Evolutionary conservation across 208 protist genomes (phyloP).

Genomic region (Leishmania aethiopica): DNA sequence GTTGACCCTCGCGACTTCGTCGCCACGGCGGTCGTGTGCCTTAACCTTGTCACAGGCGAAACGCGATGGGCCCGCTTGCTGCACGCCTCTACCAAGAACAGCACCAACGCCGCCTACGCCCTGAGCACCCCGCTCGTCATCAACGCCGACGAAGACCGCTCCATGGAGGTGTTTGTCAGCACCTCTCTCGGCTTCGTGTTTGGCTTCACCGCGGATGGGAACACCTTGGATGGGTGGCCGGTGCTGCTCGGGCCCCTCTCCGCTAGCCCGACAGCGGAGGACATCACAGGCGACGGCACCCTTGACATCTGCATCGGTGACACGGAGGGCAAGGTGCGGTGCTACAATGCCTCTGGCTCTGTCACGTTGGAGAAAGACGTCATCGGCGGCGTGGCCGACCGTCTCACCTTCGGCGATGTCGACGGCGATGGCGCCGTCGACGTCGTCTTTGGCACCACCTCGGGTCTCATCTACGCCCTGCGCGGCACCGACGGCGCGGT

Average conservation of each 20-base stretch:
- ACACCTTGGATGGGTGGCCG: constrained; percentile 55
- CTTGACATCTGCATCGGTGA: constrained; percentile 90
- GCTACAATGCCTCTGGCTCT: constrained; percentile 69
- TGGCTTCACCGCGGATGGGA: constrained; percentile 61
- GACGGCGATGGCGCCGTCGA: constrained; percentile 88
- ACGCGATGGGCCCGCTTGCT: constrained; percentile 88
- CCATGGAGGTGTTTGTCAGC: constrained; percentile 75
- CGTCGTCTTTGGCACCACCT: constrained; percentile 82
- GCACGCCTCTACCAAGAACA: constrained; percentile 76
- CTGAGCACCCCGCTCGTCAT: constrained; percentile 78
- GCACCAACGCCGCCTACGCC: constrained; percentile 58
- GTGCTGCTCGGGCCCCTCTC: constrained; percentile 77
- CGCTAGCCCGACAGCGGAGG: constrained; percentile 69
- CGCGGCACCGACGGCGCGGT: constrained; percentile 56
- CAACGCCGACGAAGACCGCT: constrained; percentile 65
- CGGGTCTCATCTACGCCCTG: constrained; percentile 86
- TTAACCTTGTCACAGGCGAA: constrained; percentile 82
- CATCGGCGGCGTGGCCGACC: constrained; percentile 60
- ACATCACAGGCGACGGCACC: constrained; percentile 83
- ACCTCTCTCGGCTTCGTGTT: constrained; percentile 81
- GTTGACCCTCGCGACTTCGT: constrained; percentile 79
- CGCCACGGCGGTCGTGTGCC: constrained; percentile 82
- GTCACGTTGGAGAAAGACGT: constrained; percentile 73
- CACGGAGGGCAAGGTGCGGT: constrained; percentile 83
- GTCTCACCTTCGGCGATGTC: constrained; percentile 89